phyloP scores from a whole-genome alignment of 1,284 basidiomycete genomes.

The Puccinia horiana region DNA sequence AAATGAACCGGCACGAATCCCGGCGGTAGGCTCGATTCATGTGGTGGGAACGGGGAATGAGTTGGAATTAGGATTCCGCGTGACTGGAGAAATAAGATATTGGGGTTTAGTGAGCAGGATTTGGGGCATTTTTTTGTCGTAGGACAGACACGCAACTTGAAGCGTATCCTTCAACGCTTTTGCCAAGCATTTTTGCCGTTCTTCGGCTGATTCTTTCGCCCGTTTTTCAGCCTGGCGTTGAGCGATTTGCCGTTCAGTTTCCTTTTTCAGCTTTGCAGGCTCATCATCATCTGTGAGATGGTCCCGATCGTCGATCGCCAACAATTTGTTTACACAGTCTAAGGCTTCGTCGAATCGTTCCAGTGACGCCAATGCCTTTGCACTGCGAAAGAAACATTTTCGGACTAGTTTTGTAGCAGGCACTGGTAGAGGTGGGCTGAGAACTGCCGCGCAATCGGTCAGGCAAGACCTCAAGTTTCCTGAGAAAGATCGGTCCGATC shows the following conservation, averaged over 20 bases:
- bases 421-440: constrained; percentile 12
- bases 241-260: constrained; percentile 14
- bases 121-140: not conserved
- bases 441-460: constrained; percentile 23
- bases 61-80: constrained; percentile 35
- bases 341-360: constrained; percentile 28
- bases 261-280: constrained; percentile 20
- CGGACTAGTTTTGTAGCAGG: constrained; percentile 21
- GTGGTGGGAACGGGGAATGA: constrained; percentile 25
- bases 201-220: not conserved
- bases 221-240: constrained; percentile 1
- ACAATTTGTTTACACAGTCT: constrained; percentile 18
- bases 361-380: constrained; percentile 22
- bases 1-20: constrained; percentile 44
- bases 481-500: not conserved
- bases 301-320: constrained; percentile 8
- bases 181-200: not conserved
- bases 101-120: not conserved
- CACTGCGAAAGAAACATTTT: constrained; percentile 38
- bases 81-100: constrained; percentile 8
- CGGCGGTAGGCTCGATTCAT: constrained; percentile 7
- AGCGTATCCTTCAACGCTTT: constrained; percentile 3
- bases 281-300: constrained; percentile 15
- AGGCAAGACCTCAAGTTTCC: constrained; percentile 42
- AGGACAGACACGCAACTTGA: not conserved